phyloP scores from a whole-genome alignment of 116 monocot genomes.

The Papilionanthe hybrid region DNA sequence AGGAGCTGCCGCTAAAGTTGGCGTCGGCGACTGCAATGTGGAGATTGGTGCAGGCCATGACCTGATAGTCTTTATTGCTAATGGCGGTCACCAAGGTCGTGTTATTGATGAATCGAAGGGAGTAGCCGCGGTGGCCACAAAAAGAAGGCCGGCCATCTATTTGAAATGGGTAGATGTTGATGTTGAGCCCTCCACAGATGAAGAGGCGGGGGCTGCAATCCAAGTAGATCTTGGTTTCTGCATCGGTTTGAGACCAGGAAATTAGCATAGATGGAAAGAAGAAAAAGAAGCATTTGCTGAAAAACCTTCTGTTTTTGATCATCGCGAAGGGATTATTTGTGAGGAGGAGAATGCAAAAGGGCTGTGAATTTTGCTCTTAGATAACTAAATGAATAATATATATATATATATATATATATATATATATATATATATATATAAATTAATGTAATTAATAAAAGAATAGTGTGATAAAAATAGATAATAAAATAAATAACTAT shows the following conservation, averaged over 20 bases:
- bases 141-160: conserved; percentile 7
- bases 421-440: too few species aligned
- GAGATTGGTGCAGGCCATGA: neutral
- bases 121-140: conserved; percentile 18
- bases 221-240: neutral
- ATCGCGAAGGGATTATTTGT: too few species aligned
- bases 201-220: conserved; percentile 8
- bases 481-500: too few species aligned
- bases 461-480: too few species aligned
- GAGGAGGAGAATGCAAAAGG: too few species aligned
- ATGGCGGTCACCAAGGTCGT: conserved; percentile 1
- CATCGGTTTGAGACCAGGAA: too few species aligned
- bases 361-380: too few species aligned
- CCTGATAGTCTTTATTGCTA: neutral
- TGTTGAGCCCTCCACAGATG: conserved; percentile 13
- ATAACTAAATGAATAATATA: too few species aligned
- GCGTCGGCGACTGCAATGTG: conserved; percentile 10
- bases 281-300: conserved; percentile 5
- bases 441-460: too few species aligned
- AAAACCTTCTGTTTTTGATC: too few species aligned
- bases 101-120: neutral
- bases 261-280: neutral
- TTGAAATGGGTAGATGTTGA: conserved; percentile 22
- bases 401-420: too few species aligned
- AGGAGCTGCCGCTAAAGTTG: neutral